Evolutionary conservation across 306 rosid species (phyloP).

Genomic region (Ziziphus jujuba): DNA sequence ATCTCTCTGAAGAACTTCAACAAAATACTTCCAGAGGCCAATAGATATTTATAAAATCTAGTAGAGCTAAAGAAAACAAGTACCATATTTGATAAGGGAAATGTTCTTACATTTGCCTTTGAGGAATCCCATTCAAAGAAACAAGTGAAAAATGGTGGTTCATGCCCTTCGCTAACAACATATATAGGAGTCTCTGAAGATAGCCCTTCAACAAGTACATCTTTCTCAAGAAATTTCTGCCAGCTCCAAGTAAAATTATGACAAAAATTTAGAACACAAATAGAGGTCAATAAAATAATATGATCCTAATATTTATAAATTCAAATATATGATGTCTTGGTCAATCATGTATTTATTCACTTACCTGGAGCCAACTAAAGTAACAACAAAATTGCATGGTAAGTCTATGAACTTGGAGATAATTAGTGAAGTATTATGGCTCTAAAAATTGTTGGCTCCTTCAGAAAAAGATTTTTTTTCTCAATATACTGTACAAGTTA

Average conservation of each 20-base stretch:
- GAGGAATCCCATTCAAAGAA: slow-evolving; percentile 85
- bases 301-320: not conserved
- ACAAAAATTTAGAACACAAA: slow-evolving; percentile 8
- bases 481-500: no score
- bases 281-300: not conserved
- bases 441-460: no score
- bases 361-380: not conserved
- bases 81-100: not conserved
- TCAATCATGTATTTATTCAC: not conserved
- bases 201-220: slow-evolving; percentile 64
- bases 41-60: not conserved
- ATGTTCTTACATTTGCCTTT: slow-evolving; percentile 65
- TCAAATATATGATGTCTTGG: not conserved
- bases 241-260: slow-evolving; percentile 23
- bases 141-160: slow-evolving; percentile 79
- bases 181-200: slow-evolving; percentile 64
- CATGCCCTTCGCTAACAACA: slow-evolving; percentile 78
- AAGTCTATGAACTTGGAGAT: not conserved
- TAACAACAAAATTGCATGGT: not conserved
- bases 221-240: slow-evolving; percentile 86
- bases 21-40: not conserved
- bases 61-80: not conserved
- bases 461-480: no score
- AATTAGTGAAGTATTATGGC: not conserved
- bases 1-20: not conserved